A percentile compares a stretch with the other conserved stretches of the same genome.
These are phyloP conservation scores for Labyrinthula sp. DNA, from an alignment of 352 stramenopile species.

Conservation along the genomic window DNA sequence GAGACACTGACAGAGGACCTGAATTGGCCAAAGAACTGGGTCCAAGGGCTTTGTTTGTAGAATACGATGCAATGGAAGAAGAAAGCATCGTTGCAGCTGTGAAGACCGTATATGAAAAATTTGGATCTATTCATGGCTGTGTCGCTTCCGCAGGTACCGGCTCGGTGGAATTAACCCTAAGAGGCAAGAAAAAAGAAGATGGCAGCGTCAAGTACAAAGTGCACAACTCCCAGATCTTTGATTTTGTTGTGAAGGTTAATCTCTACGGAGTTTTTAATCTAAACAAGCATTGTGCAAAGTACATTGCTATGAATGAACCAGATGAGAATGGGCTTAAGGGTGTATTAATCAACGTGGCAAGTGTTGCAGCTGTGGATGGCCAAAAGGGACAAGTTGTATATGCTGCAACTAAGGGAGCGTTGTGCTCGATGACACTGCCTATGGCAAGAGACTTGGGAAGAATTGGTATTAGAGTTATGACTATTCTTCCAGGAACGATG, in stretches of 20 bases:
- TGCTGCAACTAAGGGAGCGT: conserved; percentile 77
- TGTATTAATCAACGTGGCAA: conserved; percentile 94
- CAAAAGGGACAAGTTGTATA: conserved; percentile 90
- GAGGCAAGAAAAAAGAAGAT: conserved; percentile 44
- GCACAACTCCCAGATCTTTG: conserved; percentile 72
- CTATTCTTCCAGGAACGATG: conserved; percentile 84
- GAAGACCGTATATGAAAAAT: conserved; percentile 51
- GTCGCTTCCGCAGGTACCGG: conserved; percentile 85
- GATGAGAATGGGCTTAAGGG: conserved; percentile 46
- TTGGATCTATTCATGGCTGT: conserved; percentile 68
- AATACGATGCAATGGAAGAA: conserved; percentile 61
- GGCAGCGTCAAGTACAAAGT: conserved; percentile 38
- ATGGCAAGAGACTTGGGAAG: conserved; percentile 74
- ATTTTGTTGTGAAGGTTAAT: conserved; percentile 83
- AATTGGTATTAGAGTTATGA: conserved; percentile 81
- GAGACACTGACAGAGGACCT: conserved; percentile 51
- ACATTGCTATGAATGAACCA: conserved; percentile 38
- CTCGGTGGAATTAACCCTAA: conserved; percentile 66
- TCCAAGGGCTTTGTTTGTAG: conserved; percentile 34
- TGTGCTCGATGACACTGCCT: conserved; percentile 86
- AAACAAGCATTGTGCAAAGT: conserved; percentile 67
- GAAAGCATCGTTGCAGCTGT: conserved; percentile 61
- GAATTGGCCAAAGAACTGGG: conserved; percentile 46
- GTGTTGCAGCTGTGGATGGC: conserved; percentile 87
- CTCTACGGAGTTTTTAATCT: conserved; percentile 91